A percentile compares a stretch with the other conserved stretches of the same genome.
phyloP scores from a whole-genome alignment of 1,284 basidiomycete genomes.

The Apiotrichum montevideense region DNA sequence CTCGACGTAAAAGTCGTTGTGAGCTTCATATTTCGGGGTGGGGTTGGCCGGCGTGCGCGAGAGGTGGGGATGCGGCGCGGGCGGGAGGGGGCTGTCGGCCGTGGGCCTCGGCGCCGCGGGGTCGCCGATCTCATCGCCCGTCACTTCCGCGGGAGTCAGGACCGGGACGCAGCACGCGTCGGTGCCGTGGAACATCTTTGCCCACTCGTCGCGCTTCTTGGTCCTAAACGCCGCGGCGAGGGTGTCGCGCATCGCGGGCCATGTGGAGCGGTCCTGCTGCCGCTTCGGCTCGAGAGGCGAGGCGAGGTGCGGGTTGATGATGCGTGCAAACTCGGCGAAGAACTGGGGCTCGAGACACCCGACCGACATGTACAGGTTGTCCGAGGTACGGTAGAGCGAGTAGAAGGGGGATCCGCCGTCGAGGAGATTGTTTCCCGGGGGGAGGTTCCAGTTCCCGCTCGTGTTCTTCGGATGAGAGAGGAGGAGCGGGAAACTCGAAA shows the following conservation, averaged over 20 bases:
- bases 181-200: slow-evolving; percentile 8
- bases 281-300: neutral
- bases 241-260: slow-evolving; percentile 4
- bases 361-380: slow-evolving; percentile 12
- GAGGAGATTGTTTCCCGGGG: slow-evolving; percentile 12
- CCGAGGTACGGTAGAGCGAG: slow-evolving; percentile 7
- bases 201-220: slow-evolving; percentile 14
- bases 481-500: slow-evolving; percentile 10
- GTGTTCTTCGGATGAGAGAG: neutral
- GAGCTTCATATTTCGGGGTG: neutral
- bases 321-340: slow-evolving; percentile 10
- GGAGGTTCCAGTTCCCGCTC: neutral
- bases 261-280: slow-evolving; percentile 6
- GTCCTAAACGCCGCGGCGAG: slow-evolving; percentile 6
- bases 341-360: slow-evolving; percentile 18
- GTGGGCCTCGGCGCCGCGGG: neutral
- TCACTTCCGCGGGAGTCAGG: slow-evolving; percentile 6
- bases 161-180: slow-evolving; percentile 15
- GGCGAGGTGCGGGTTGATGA: slow-evolving; percentile 2
- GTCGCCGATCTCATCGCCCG: slow-evolving; percentile 2
- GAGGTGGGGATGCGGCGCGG: slow-evolving; percentile 7
- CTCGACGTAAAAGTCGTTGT: slow-evolving; percentile 5
- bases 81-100: neutral
- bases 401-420: slow-evolving; percentile 19
- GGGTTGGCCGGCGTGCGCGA: slow-evolving; percentile 4